Evolutionary conservation across 805 yeast genomes (phyloP).

Genomic region (Cyberlindnera lachancei): DNA sequence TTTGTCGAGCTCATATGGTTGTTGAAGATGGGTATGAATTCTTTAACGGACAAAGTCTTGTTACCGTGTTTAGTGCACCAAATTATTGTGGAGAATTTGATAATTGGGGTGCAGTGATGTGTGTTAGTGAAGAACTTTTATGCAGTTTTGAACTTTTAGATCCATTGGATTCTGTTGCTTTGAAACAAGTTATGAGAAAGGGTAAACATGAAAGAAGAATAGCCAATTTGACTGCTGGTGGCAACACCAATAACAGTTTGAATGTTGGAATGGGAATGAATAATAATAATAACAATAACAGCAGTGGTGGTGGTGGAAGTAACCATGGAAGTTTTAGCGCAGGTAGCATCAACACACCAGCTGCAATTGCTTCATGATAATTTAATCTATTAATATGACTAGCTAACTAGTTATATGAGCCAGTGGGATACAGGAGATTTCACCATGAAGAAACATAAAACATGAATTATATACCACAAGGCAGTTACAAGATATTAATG

Average conservation of each 20-base stretch:
- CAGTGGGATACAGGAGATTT: too few species aligned
- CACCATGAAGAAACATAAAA: too few species aligned
- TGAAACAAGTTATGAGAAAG: constrained; percentile 89
- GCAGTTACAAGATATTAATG: too few species aligned
- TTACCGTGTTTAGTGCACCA: constrained; percentile 97
- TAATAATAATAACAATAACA: background rate
- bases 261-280: too few species aligned
- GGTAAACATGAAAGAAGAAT: constrained; percentile 82
- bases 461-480: too few species aligned
- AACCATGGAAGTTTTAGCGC: background rate
- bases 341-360: background rate
- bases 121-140: constrained; percentile 84
- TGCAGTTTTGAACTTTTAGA: constrained; percentile 91
- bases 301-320: background rate
- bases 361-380: constrained; percentile 1
- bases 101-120: constrained; percentile 98
- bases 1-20: constrained; percentile 94
- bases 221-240: constrained; percentile 36
- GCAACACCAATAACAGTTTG: constrained; percentile 19
- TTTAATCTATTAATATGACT: too few species aligned
- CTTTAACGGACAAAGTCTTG: constrained; percentile 78
- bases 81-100: constrained; percentile 72
- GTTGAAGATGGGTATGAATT: constrained; percentile 97
- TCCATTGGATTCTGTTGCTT: constrained; percentile 87
- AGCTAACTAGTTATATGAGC: too few species aligned